Percentiles rank a stretch among this genome's conserved stretches.
Evolutionary conservation across 768 basidiomycete genomes (phyloP).

Genomic region (Suillus alpinus): DNA sequence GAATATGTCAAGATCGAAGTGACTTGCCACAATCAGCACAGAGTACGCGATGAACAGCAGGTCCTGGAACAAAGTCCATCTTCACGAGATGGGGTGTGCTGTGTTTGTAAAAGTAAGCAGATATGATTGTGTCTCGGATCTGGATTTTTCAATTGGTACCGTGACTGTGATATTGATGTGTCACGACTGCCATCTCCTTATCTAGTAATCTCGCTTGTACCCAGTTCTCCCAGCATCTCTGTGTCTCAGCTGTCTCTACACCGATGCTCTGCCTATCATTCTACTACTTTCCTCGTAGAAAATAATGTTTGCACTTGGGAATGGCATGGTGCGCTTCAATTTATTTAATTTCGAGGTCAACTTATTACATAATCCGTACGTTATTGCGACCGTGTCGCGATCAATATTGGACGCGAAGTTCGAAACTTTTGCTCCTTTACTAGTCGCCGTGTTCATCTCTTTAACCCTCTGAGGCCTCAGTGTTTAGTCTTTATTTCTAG

Average conservation of each 20-base stretch:
- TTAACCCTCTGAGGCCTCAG: not conserved
- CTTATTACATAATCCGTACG: not conserved
- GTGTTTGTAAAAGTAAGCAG: not conserved
- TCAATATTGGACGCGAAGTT: not conserved
- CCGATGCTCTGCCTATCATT: no score
- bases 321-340: no score
- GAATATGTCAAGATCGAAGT: not conserved
- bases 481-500: not conserved
- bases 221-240: no score
- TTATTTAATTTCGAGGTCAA: not conserved
- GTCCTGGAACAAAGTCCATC: slow-evolving; percentile 80
- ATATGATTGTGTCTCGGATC: not conserved
- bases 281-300: no score
- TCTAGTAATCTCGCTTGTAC: not conserved
- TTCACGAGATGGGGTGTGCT: not conserved
- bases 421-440: not conserved
- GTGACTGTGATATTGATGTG: not conserved
- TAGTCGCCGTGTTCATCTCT: not conserved
- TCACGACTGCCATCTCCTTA: not conserved
- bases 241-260: no score
- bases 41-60: slow-evolving; percentile 77
- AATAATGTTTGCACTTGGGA: no score
- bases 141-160: not conserved
- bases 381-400: not conserved
- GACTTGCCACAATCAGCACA: slow-evolving; percentile 84